Evolutionary conservation across 805 yeast genomes (phyloP), one percentile per base, ranked within the genome.

Genomic region (Metschnikowia cubensis): DNA sequence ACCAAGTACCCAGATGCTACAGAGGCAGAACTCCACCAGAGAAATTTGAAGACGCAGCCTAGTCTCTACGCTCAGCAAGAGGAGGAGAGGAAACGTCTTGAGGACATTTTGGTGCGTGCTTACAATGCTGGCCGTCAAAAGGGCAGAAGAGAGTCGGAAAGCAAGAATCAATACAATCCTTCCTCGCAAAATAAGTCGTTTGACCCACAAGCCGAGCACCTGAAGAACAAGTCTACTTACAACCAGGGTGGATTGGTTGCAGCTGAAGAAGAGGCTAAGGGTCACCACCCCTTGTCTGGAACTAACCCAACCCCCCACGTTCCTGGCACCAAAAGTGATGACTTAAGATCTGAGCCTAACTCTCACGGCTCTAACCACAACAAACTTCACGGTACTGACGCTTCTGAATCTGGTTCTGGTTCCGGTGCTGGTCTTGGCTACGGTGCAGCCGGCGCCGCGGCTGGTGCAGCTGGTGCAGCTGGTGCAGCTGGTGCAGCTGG

Each of bases 201-300:
- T 8, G 56, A 68, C 50, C 67, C 67, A 5, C 42, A 49, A 8
- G 53, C 59, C 29, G 64, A 59, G 44, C 71, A 67, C 53, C 33
- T 47, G 25, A 49, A 59, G 49, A 69, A 70, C 59, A 69, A 64
- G 58, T 68, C 73, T 3, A 61, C 65, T n/a, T 67, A 45, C 58
- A 70, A 69, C 48, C 31, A 53, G 8, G 59, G 49, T 3, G 74
- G 71, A 15, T 50, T 68, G 37, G 49, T 36, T 18, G 45, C 61
- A 20, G 69, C 65, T 7, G 46, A 57, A 4, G 55, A 49, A 7
- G 62, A 59, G 44, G 56, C 51, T 8, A 42, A 38, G 45, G 35
- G 34, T 15, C 14, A 25, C 32, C 7, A 15, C 22, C 20, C 7
- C 8, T 3, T 21, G 4, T 2, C 36, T n/a, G 15, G 14, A 22